These are phyloP conservation scores for Suhomyces bolitotheri DNA, from an alignment of 1,139 yeast genomes.

Conservation along the genomic window DNA sequence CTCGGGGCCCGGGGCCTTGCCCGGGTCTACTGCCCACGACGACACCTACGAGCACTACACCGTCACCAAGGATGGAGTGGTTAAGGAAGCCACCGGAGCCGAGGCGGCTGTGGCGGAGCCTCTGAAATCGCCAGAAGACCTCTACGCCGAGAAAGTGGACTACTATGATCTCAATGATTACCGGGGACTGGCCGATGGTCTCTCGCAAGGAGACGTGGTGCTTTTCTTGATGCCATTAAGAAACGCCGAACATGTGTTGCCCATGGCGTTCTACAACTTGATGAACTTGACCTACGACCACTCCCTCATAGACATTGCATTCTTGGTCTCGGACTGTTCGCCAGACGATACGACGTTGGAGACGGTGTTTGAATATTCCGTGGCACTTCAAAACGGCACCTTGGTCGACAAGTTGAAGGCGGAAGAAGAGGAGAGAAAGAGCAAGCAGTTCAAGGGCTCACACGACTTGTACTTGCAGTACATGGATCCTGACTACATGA, in stretches of 20 bases:
- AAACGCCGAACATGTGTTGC: constrained; percentile 78
- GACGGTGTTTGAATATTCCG: constrained; percentile 62
- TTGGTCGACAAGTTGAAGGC: constrained; percentile 50
- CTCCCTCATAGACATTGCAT: constrained; percentile 76
- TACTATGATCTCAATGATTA: constrained; percentile 62
- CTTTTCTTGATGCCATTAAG: constrained; percentile 75
- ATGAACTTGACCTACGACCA: constrained; percentile 88
- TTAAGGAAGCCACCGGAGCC: constrained; percentile 13
- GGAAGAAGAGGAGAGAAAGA: constrained; percentile 36
- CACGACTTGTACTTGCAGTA: constrained; percentile 64
- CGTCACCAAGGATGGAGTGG: constrained; percentile 43
- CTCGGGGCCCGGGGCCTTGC: constrained; percentile 2
- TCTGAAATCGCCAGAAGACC: constrained; percentile 18
- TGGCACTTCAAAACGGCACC: constrained; percentile 71
- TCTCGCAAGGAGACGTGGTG: constrained; percentile 60
- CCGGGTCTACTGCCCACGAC: constrained; percentile 6
- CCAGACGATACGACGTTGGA: constrained; percentile 73
- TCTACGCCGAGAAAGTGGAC: constrained; percentile 45
- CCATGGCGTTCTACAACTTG: constrained; percentile 79
- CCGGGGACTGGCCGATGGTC: constrained; percentile 56
- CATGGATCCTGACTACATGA: constrained; percentile 67
- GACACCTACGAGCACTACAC: constrained; percentile 30
- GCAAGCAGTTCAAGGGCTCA: constrained; percentile 45
- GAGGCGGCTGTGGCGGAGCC: constrained; percentile 1
- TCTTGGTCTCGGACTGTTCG: constrained; percentile 81